These are phyloP conservation scores for Neopestalotiopsis sp. DNA, from an alignment of 2,329 filamentous ascomycete genomes.

Conservation along the genomic window DNA sequence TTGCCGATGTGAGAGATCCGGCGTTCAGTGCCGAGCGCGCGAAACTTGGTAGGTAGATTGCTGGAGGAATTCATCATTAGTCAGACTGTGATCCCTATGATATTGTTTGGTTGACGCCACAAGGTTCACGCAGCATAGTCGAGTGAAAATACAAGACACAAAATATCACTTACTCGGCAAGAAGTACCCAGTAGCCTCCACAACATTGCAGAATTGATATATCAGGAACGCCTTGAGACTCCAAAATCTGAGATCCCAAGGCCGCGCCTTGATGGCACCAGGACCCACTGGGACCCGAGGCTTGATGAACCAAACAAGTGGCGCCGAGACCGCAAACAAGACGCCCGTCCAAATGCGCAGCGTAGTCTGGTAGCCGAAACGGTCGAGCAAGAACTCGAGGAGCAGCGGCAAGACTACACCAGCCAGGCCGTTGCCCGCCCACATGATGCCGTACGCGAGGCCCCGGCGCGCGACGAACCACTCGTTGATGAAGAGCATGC, in stretches of 20 bases:
- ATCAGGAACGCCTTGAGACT: slow-evolving; percentile 59
- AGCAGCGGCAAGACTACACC: slow-evolving; percentile 59
- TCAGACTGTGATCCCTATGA: no score
- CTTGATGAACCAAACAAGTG: slow-evolving; percentile 62
- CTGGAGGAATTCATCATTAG: slow-evolving; percentile 33
- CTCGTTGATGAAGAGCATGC: slow-evolving; percentile 50
- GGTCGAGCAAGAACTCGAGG: slow-evolving; percentile 55
- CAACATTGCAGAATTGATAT: slow-evolving; percentile 62
- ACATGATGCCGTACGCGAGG: slow-evolving; percentile 69
- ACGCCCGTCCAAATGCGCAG: slow-evolving; percentile 59
- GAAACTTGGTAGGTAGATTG: slow-evolving; percentile 58
- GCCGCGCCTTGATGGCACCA: slow-evolving; percentile 39
- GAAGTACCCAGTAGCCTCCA: slow-evolving; percentile 67
- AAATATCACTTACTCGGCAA: slow-evolving; percentile 56
- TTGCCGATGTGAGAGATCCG: slow-evolving; percentile 46
- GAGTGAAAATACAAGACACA: background rate
- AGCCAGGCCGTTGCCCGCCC: slow-evolving; percentile 56
- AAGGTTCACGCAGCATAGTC: background rate
- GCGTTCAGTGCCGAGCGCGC: slow-evolving; percentile 45
- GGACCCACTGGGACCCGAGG: slow-evolving; percentile 52
- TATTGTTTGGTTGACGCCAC: no score
- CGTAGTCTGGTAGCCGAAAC: slow-evolving; percentile 57
- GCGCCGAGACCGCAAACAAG: slow-evolving; percentile 55
- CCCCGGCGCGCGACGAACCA: slow-evolving; percentile 66
- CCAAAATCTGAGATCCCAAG: slow-evolving; percentile 57